Evolutionary conservation across 1,284 basidiomycete species (phyloP).

Genomic region (Takashimella tepidaria): DNA sequence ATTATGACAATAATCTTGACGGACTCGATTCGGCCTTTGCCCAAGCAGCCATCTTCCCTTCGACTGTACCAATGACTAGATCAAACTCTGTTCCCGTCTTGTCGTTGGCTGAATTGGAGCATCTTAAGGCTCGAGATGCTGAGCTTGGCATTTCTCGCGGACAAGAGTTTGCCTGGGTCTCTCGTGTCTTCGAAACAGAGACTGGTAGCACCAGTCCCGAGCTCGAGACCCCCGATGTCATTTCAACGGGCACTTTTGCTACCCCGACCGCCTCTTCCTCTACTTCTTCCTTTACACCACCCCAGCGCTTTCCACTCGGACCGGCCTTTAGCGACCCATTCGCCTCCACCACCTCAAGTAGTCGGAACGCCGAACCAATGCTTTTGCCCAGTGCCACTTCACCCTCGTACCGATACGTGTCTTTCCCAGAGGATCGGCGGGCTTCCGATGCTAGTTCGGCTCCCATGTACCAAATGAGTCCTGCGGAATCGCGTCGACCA

Average conservation of each 20-base stretch:
- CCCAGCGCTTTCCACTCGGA: neutral
- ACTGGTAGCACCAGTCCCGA: neutral
- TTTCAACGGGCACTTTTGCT: neutral
- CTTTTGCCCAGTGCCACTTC: neutral
- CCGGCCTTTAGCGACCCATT: neutral
- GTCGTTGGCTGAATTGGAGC: neutral
- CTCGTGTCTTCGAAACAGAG: neutral
- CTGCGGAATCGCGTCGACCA: neutral
- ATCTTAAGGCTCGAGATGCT: neutral
- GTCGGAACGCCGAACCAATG: neutral
- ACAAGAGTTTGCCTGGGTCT: neutral
- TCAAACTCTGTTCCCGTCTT: neutral
- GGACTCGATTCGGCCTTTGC: neutral
- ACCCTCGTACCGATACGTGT: neutral
- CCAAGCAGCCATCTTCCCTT: neutral
- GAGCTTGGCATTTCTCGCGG: neutral
- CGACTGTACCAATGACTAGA: neutral
- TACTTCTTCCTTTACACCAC: neutral
- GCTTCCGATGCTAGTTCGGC: neutral
- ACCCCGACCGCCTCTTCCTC: neutral
- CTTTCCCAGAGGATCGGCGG: neutral
- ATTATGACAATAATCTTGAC: neutral
- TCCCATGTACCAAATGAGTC: neutral
- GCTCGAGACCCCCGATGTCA: neutral
- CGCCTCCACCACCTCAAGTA: too few relatives aligned